phyloP scores from a whole-genome alignment of 345 rosid genomes.

The Hibiscus tridactylites region DNA sequence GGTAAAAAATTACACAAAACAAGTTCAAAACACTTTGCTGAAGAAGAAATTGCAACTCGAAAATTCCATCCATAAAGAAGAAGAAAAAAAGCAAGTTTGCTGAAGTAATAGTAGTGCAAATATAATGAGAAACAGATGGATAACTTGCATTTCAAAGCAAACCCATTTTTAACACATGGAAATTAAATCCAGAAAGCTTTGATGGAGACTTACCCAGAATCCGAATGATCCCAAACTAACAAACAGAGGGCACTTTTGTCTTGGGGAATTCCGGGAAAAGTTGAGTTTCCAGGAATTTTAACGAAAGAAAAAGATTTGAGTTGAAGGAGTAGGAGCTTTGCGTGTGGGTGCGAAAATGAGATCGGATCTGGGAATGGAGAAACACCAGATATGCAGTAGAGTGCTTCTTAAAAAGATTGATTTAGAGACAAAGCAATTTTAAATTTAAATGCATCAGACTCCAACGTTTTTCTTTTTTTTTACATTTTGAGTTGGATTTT shows the following conservation, averaged over 20 bases:
- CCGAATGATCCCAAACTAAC: not conserved
- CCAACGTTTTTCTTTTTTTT: not conserved
- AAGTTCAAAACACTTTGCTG: not conserved
- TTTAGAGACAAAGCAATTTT: too few relatives aligned
- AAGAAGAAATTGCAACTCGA: not conserved
- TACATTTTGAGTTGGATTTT: not conserved
- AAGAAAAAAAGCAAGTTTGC: not conserved
- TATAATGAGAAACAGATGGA: not conserved
- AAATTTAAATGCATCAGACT: too few relatives aligned
- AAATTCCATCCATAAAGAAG: not conserved
- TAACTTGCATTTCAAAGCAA: not conserved
- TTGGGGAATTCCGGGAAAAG: not conserved
- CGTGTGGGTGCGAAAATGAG: not conserved
- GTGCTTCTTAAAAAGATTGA: not conserved
- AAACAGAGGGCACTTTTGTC: not conserved
- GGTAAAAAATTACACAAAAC: not conserved
- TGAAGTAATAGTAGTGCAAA: not conserved
- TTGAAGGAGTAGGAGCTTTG: not conserved
- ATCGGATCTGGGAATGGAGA: not conserved
- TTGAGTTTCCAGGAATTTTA: not conserved
- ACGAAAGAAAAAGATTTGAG: not conserved
- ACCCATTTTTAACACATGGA: not conserved
- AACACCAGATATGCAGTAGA: not conserved
- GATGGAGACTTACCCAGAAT: not conserved
- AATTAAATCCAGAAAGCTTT: not conserved